A percentile compares a stretch with the other conserved stretches of the same genome.
phyloP scores from a whole-genome alignment of 106 monocot species.

The Dioscorea alata region DNA sequence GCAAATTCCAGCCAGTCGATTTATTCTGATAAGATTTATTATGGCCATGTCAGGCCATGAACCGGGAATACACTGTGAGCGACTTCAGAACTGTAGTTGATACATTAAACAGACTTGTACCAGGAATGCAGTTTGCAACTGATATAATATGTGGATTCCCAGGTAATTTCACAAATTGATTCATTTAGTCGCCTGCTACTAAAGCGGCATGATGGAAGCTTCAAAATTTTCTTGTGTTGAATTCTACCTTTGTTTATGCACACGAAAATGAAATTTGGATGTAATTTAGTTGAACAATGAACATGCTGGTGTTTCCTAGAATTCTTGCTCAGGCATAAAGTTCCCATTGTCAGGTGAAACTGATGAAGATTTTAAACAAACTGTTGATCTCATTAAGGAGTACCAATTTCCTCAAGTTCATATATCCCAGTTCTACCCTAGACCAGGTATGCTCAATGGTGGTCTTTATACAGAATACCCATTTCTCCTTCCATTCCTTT shows the following conservation, averaged over 20 bases:
- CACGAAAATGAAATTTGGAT: too few relatives aligned
- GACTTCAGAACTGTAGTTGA: slow-evolving; percentile 93
- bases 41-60: slow-evolving; percentile 66
- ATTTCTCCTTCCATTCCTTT: neutral
- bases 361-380: slow-evolving; percentile 82
- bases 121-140: slow-evolving; percentile 97
- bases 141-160: slow-evolving; percentile 99
- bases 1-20: neutral
- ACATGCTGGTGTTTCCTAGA: too few relatives aligned
- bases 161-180: slow-evolving; percentile 27
- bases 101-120: slow-evolving; percentile 75
- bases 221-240: too few relatives aligned
- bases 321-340: too few relatives aligned
- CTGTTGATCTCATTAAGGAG: slow-evolving; percentile 78
- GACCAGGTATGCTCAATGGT: slow-evolving; percentile 56
- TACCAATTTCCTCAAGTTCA: slow-evolving; percentile 97
- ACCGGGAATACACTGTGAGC: slow-evolving; percentile 85
- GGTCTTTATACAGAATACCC: too few relatives aligned
- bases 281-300: neutral
- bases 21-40: neutral
- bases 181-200: neutral
- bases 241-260: too few relatives aligned
- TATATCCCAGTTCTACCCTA: slow-evolving; percentile 97
- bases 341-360: slow-evolving; percentile 68
- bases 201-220: too few relatives aligned